Evolutionary conservation across 2,329 filamentous ascomycete genomes (phyloP).

Genomic region (Tolypocladium ovalisporum): DNA sequence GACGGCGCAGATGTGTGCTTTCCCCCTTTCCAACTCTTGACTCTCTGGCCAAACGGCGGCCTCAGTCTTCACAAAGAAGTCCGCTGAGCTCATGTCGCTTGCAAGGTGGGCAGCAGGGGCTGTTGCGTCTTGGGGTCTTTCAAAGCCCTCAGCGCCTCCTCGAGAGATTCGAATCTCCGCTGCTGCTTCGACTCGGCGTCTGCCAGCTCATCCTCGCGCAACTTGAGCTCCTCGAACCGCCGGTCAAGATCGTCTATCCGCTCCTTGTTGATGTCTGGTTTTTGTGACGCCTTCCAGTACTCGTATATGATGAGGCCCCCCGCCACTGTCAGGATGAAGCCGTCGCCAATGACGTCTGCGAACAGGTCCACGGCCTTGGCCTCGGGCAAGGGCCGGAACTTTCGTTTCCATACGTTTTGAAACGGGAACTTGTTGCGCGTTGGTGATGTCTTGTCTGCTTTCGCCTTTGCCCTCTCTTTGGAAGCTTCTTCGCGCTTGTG

Average conservation of each 20-base stretch:
- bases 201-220: constrained; percentile 38
- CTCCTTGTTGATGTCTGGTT: constrained; percentile 47
- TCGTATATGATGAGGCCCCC: constrained; percentile 48
- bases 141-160: constrained; percentile 39
- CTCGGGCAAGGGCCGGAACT: constrained; percentile 53
- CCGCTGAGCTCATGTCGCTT: constrained; percentile 5
- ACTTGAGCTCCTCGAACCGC: constrained; percentile 37
- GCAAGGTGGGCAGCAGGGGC: constrained; percentile 34
- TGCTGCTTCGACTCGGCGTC: constrained; percentile 31
- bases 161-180: constrained; percentile 39
- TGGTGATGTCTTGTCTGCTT: constrained; percentile 13
- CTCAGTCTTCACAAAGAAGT: background rate
- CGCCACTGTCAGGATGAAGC: constrained; percentile 51
- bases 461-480: constrained; percentile 27
- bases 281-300: constrained; percentile 46
- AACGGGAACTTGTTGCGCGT: constrained; percentile 19
- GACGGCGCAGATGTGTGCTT: background rate
- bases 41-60: background rate
- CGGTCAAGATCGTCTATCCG: constrained; percentile 38
- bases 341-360: constrained; percentile 53
- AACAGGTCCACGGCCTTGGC: constrained; percentile 56
- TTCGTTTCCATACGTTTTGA: constrained; percentile 49
- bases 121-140: constrained; percentile 47
- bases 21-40: background rate
- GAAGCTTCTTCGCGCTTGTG: constrained; percentile 40